Conservation (phyloP, 1,139 yeast genomes). For the Suhomyces yuchorum region DNA sequence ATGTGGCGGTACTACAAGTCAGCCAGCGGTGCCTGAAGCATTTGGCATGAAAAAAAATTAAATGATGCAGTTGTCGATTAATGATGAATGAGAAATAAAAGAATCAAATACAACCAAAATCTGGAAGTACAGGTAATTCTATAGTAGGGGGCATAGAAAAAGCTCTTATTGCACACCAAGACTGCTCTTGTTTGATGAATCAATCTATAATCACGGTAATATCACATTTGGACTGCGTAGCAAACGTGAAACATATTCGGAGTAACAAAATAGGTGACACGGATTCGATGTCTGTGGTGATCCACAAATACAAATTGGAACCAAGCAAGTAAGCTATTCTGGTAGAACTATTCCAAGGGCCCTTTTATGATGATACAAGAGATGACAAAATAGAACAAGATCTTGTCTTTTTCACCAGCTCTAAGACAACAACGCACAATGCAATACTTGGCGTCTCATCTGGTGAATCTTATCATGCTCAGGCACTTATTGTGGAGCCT, state of each 20-base stretch:
- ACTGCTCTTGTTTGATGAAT: background rate
- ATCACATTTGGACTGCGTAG: background rate
- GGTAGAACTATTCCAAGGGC: background rate
- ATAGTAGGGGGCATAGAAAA: background rate
- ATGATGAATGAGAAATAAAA: conserved; percentile 8
- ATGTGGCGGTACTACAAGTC: background rate
- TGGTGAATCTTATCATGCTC: background rate
- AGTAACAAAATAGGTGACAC: background rate
- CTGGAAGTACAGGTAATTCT: background rate
- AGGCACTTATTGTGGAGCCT: conserved; percentile 12
- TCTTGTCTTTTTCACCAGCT: background rate
- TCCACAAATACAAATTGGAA: background rate
- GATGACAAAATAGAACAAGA: background rate
- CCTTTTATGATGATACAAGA: background rate
- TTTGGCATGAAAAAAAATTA: background rate
- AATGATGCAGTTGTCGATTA: conserved; percentile 7
- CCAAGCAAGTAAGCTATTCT: background rate
- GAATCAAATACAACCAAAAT: background rate
- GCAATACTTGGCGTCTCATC: background rate
- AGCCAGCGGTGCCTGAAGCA: background rate
- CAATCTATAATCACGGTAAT: background rate
- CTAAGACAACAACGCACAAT: background rate
- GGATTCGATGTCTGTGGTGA: background rate
- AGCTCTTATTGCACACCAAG: background rate
- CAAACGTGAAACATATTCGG: background rate